phyloP scores from a whole-genome alignment of 192 early-diverging fungal genomes.

The Backusella circina region DNA sequence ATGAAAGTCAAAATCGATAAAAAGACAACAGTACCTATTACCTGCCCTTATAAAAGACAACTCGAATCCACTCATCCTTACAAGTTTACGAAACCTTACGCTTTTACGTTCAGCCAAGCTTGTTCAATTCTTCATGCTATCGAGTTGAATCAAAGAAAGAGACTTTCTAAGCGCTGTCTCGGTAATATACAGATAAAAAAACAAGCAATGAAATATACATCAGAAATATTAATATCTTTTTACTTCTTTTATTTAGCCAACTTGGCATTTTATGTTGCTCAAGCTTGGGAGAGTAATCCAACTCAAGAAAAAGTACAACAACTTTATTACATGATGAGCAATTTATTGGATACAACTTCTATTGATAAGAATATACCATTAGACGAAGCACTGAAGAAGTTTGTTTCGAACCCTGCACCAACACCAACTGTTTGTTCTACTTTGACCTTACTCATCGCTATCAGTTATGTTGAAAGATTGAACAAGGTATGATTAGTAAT shows the following conservation, averaged over 20 bases:
- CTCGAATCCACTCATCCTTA: slow-evolving; percentile 7
- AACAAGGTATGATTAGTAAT: slow-evolving; percentile 20
- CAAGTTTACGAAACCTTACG: not conserved
- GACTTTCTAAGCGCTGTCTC: not conserved
- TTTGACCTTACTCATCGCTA: slow-evolving; percentile 42
- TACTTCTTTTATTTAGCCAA: slow-evolving; percentile 2
- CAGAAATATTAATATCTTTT: not conserved
- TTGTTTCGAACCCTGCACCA: slow-evolving; percentile 16
- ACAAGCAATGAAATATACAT: not conserved
- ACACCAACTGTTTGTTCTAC: slow-evolving; percentile 36
- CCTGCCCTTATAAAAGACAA: slow-evolving; percentile 5
- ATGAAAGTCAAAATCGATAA: slow-evolving; percentile 5
- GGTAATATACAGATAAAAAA: not conserved
- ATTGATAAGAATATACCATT: slow-evolving; percentile 10
- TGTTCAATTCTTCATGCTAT: slow-evolving; percentile 1
- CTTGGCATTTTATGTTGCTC: slow-evolving; percentile 14
- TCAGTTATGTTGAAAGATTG: slow-evolving; percentile 43
- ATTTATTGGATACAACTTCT: slow-evolving; percentile 17
- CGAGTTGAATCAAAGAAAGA: not conserved
- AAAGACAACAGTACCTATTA: not conserved
- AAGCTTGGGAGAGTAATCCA: slow-evolving; percentile 13
- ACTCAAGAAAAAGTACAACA: not conserved
- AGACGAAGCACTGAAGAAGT: slow-evolving; percentile 15
- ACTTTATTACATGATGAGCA: slow-evolving; percentile 13
- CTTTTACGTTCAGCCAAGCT: not conserved